Percentiles rank a stretch among this genome's conserved stretches.
Conservation (phyloP, 2,329 filamentous ascomycete genomes). For the Diaporthe capsici region DNA sequence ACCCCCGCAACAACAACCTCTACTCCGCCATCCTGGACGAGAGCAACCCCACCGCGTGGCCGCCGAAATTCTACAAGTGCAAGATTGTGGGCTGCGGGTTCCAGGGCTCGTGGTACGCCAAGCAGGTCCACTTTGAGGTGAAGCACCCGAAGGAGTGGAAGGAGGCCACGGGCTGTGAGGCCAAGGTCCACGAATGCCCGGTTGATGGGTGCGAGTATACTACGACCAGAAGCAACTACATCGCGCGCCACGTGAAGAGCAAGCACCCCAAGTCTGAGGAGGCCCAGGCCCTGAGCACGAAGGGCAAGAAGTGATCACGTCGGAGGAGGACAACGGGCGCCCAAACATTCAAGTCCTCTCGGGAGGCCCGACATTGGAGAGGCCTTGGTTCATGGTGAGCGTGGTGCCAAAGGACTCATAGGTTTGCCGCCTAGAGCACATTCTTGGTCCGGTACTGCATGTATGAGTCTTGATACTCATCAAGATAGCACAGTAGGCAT, state of each 20-base stretch:
- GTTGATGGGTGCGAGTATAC: neutral
- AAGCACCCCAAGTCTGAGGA: neutral
- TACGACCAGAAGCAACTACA: neutral
- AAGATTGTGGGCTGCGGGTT: neutral
- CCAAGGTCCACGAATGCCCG: neutral
- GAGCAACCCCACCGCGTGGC: neutral
- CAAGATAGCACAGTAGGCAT: neutral
- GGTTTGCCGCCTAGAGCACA: too few species aligned
- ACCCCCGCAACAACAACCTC: neutral
- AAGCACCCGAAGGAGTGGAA: neutral
- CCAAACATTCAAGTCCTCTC: too few species aligned
- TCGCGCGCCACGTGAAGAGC: neutral
- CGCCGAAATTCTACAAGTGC: neutral
- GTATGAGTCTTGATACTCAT: neutral
- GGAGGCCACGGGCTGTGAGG: neutral
- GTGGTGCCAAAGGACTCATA: neutral
- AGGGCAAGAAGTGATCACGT: neutral
- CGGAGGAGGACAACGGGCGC: accelerated
- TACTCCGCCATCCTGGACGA: neutral
- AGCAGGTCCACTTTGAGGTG: neutral
- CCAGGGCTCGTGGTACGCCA: neutral
- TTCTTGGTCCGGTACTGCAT: neutral
- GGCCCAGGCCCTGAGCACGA: neutral
- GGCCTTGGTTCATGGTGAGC: neutral
- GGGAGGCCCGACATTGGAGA: too few species aligned